A percentile compares a stretch with the other conserved stretches of the same genome.
These are phyloP conservation scores for Lactifluus piperatus DNA, from an alignment of 768 basidiomycete genomes.

Conservation along the genomic window DNA sequence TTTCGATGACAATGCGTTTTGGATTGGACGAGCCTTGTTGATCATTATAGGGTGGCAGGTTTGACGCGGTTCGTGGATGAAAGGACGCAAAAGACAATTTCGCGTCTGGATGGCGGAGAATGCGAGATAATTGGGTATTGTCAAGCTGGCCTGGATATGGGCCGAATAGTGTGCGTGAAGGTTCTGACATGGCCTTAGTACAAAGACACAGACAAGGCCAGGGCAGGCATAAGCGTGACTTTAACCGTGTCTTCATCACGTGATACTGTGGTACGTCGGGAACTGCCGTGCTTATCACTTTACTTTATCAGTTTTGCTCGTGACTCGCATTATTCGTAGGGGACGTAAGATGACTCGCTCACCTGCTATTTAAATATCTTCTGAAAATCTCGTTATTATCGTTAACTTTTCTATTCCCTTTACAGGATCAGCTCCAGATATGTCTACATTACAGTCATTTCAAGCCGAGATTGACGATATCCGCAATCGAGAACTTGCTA, in stretches of 20 bases:
- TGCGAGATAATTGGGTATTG: slow-evolving; percentile 46
- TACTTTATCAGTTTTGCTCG: no score
- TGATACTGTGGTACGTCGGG: not conserved
- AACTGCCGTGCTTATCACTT: not conserved
- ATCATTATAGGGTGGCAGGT: slow-evolving; percentile 14
- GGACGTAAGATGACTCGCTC: slow-evolving; percentile 8
- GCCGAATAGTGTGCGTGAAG: slow-evolving; percentile 27
- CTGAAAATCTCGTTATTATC: no score
- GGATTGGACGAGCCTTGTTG: slow-evolving; percentile 40
- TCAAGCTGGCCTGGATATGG: slow-evolving; percentile 58
- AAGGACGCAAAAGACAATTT: slow-evolving; percentile 67
- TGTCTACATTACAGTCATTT: slow-evolving; percentile 43
- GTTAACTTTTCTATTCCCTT: not conserved
- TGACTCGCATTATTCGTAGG: no score
- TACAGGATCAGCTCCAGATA: not conserved
- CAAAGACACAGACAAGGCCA: no score
- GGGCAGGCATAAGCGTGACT: no score
- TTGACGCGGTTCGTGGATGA: slow-evolving; percentile 47
- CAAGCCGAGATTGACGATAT: slow-evolving; percentile 77
- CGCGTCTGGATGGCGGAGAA: slow-evolving; percentile 52
- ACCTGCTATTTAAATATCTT: slow-evolving; percentile 1
- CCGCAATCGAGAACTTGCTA: slow-evolving; percentile 54
- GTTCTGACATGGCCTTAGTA: not conserved
- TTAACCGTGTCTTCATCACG: no score
- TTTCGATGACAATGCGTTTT: slow-evolving; percentile 71